A percentile compares a stretch with the other conserved stretches of the same genome.
These are phyloP conservation scores for Coniferiporia sulphurascens DNA, from an alignment of 1,284 basidiomycete genomes.

Conservation along the genomic window DNA sequence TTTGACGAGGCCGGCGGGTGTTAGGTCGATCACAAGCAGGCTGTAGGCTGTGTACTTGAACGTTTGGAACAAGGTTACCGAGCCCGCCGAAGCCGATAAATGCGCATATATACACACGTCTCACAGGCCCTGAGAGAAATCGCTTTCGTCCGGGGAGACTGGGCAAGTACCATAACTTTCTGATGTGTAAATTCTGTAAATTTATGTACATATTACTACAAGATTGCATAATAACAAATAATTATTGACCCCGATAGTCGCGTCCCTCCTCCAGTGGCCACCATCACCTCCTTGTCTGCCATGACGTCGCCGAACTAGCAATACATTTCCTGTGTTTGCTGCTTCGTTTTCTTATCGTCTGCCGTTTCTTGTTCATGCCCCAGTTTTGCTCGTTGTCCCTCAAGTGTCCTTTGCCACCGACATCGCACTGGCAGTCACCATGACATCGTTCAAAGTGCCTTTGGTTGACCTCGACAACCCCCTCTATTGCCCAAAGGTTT, in stretches of 20 bases:
- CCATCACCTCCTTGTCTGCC: background rate
- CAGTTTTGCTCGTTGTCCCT: background rate
- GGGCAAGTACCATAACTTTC: background rate
- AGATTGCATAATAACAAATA: background rate
- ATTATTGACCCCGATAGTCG: background rate
- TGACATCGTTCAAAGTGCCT: constrained; percentile 2
- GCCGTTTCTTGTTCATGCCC: background rate
- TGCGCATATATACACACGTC: background rate
- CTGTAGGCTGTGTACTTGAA: background rate
- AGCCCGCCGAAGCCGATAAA: background rate
- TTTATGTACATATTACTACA: background rate
- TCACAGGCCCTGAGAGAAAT: background rate
- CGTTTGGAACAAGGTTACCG: background rate
- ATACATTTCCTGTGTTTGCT: background rate
- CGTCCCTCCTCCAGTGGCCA: background rate
- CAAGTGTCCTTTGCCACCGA: background rate
- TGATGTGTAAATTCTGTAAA: background rate
- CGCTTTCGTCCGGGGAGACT: background rate
- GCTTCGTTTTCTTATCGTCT: background rate
- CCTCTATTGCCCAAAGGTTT: constrained; percentile 15
- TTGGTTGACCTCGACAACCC: constrained; percentile 16
- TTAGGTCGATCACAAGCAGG: background rate
- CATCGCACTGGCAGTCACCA: background rate
- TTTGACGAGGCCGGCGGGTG: background rate
- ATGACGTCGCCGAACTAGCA: background rate